Evolutionary conservation across 2,329 filamentous ascomycete genomes (phyloP), one percentile per base, ranked within the genome.

Genomic region (Neurospora sp.): DNA sequence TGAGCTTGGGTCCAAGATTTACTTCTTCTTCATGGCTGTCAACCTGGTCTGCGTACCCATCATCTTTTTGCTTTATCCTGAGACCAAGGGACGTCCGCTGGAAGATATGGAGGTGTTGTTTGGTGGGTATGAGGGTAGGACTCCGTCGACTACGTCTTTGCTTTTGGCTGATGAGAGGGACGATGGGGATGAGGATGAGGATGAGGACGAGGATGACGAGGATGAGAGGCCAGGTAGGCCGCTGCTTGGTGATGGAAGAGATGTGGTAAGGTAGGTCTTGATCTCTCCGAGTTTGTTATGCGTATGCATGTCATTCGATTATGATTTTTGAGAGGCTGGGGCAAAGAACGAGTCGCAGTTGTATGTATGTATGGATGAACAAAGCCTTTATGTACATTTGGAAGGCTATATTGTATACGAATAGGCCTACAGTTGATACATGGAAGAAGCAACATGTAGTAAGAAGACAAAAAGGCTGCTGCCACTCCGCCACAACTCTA

Each of bases 11-110:
- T 83, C 83, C 13, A 81, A 80, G 23, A 83, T 86, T 2, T 88
- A 87, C 76, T 87, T 87, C 72, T 84, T 87, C 71, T 88, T 88
- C 74, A 86, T 86, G 82, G 79, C 78, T 8, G 79, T 86, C 36
- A 86, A 86, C 73, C 68, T 85, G 7, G 77, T 79, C 13, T 85
- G 82, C 69, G 80, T 85, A 19, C 81, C 83, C 4, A 76, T 82
- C 11, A 79, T 84, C 39, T 82, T 78, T 72, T 66, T 80, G 4
- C 76, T 81, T 17, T 83, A 83, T 68, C 83, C 82, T 0, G 83
- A 85, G 72, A 84, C 82, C 0, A 84, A 82, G 58, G 79, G 80
- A 0, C 75, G 78, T 1, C 74, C 78, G 0, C 73, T 83, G 5
- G 83, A 84, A 69, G 80, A 84, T 17, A 83, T 85, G 80, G 82